Evolutionary conservation across 768 basidiomycete genomes (phyloP), one percentile per base, ranked within the genome.

Genomic region (Agaricus sinodeliciosus): DNA sequence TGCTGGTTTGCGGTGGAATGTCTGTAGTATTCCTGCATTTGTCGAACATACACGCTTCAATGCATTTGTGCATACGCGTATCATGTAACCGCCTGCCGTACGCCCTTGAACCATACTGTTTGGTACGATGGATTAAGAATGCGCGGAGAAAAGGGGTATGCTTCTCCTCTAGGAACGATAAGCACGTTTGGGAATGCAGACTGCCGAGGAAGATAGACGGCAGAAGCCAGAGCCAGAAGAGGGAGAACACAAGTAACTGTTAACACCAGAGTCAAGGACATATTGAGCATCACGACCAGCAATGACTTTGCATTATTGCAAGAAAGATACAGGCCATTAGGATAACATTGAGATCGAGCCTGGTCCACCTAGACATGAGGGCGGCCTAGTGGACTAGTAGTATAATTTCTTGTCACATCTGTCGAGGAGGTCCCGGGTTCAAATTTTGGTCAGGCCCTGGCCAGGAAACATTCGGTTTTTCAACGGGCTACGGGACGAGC

Each of bases 381-480:
- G 4, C 31, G 45, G 45, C 45, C 45, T 46, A 28, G 34, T 46
- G 45, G 45, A 35, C 45, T 46, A 46, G 45, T 46, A 46, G 31
- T 46, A 35, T 46, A 27, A 46, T 46, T 46, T 28, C 45, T 46
- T 35, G 45, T 46, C 31, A 46, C 27, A 27, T 27, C 45, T 46
- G 55, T 82, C 78, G 82, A 84, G 83, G 83, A 85, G 84, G 85
- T 84, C 82, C 82, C 78, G 82, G 82, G 3, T 84, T 85, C 86
- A 83, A 84, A 85, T 84, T 84, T 83, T 82, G 78, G 81, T 76
- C 74, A 82, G 81, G 83, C 80, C 81, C 76, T 22, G 22, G 3
- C 2, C 22, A 2, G 2, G 2, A 22, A 22, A 22, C 3, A 22
- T 22, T 22, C 2, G 1, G 22, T 22, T 22, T 22, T 22, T 3